Evolutionary conservation across 768 basidiomycete species (phyloP).

Genomic region (Exidia glandulosa): DNA sequence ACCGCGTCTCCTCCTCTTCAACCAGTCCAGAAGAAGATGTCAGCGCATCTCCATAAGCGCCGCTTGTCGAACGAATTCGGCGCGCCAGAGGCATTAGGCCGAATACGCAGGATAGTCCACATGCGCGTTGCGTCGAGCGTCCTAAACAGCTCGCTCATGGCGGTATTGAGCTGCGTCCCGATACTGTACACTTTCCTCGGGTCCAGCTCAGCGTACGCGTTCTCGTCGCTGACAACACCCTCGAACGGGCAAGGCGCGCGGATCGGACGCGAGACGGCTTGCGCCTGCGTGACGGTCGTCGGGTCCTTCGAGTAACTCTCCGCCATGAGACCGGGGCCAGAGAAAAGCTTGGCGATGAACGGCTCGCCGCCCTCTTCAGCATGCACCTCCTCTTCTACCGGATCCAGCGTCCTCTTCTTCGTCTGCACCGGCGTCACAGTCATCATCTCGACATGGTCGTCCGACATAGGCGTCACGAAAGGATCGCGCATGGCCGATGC

Average conservation of each 20-base stretch:
- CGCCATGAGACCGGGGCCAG: constrained; percentile 71
- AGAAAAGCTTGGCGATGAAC: constrained; percentile 73
- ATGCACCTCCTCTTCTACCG: background rate
- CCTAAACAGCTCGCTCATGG: constrained; percentile 57
- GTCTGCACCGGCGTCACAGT: background rate
- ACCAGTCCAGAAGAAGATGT: constrained; percentile 62
- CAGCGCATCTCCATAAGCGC: constrained; percentile 70
- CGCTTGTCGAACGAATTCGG: constrained; percentile 91
- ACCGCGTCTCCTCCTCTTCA: constrained; percentile 39
- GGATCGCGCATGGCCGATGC: background rate
- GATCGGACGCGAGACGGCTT: constrained; percentile 71
- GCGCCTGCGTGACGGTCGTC: constrained; percentile 70
- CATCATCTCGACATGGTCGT: too few relatives aligned
- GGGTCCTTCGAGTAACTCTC: constrained; percentile 75
- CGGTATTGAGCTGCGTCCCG: constrained; percentile 69
- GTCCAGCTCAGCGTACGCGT: constrained; percentile 46
- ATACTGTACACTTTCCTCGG: constrained; percentile 66
- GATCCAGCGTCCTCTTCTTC: background rate
- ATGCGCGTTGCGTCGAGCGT: constrained; percentile 49
- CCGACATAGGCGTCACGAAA: too few relatives aligned
- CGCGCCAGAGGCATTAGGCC: constrained; percentile 80
- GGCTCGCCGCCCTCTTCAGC: constrained; percentile 7
- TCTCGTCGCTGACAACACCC: constrained; percentile 26
- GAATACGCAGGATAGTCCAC: constrained; percentile 74
- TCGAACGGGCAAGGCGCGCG: constrained; percentile 53